Evolutionary conservation across 208 protist species (phyloP), one percentile per base, ranked within the genome.

Genomic region (Wallacemonas collosoma): DNA sequence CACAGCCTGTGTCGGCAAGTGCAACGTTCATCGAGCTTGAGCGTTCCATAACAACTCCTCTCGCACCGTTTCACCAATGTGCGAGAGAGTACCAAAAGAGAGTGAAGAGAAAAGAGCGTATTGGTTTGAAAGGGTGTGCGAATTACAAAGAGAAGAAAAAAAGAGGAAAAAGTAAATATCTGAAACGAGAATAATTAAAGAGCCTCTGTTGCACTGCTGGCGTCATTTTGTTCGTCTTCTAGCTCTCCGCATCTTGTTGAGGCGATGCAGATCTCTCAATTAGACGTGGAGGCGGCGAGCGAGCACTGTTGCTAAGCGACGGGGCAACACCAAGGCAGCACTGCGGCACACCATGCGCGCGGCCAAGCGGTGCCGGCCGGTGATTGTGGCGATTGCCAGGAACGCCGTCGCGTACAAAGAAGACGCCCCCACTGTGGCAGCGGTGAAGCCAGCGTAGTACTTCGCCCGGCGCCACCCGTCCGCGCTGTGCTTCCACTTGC

Each of bases 361-460:
- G 0, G 67, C 80, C 1, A 85, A 60, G 53, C 77, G 68, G 1
- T 68, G 41, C n/a, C 80, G 75, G 12, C 80, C 75, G 15, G 76
- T 45, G n/a, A 81, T 0, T 11, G 72, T 74, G 3, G 76, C 68
- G 1, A 60, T 47, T 17, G 76, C 53, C 35, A 85, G 71, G 66
- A 85, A 81, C 35, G 58, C 78, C 14, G 67, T 1, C 35, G 56
- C 62, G 76, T 75, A 80, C 54, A 68, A 67, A 45, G 70, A 44
- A 39, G 73, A 48, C 14, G 81, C 65, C 1, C 75, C 75, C 1
- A 68, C 39, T 50, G 70, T 76, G 36, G 77, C 56, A 26, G 73
- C 51, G 40, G 80, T 73, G 14, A 72, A 79, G 9, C 75, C 71
- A 11, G 50, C 62, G 76, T 85, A 85, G 76, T 85, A 85, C 9